Base-by-base conservation (phyloP, 169 alveolate species). In the Eimeria falciformis region DNA sequence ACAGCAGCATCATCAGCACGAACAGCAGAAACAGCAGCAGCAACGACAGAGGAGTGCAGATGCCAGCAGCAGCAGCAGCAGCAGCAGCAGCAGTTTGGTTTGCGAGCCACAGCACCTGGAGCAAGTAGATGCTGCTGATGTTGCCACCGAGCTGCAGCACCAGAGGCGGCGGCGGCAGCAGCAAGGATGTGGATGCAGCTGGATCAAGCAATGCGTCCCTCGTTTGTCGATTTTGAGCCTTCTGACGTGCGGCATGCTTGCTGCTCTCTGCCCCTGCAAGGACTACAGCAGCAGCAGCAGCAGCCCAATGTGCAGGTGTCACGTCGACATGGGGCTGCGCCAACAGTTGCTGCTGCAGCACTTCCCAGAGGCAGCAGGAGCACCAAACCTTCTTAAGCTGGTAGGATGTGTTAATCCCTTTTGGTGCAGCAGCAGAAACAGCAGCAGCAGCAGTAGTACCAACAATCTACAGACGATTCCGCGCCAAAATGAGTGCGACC, bases 271-370 rank as follows among this genome's bases (percentile, higher is more conserved):
- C 43, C 78, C 78, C 14, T 17, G 33, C 29, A 66, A 45, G 14
- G 29, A 66, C 18, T 66, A 66, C 78, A 25, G 78, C 78, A 66
- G 47, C 78, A 66, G 78, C 78, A 66, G 78, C 78, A 66, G 78
- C 78, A 23, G 2, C 33, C 7, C 78, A 66, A 25, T 66, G 29
- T 7, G 29, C 29, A 33, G 78, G 23, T 66, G 78, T 66, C 33
- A 5, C 43, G 21, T 66, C 33, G 47, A 37, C n/a, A 45, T 45
- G 14, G 43, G 5, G 9, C 5, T 7, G n/a, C 23, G 78, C 43
- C 33, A 37, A 45, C 78, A 25, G 78, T 45, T 66, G 78, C 78
- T 62, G 73, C 4, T 0, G 4, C 37, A 62, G 73, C 14, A 62
- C 73, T 23, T n/a, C 43, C 78, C 5, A 37, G 29, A 66, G 6